phyloP scores from a whole-genome alignment of 768 basidiomycete species.

The Lyophyllum shimeji region DNA sequence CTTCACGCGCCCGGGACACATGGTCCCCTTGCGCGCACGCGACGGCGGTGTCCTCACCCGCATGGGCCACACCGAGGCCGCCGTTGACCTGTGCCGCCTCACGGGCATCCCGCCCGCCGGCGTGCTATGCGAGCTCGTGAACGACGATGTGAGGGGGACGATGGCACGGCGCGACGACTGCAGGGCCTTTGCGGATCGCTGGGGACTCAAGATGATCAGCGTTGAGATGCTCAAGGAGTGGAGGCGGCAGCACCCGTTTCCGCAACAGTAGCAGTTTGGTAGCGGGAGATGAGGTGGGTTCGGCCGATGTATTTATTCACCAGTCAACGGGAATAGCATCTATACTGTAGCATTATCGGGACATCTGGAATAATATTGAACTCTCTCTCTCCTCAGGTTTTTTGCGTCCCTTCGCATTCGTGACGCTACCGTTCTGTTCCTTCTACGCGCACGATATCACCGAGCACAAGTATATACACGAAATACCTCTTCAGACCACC shows the following conservation, averaged over 20 bases:
- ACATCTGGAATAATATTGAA: background rate
- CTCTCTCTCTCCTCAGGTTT: too few relatives aligned
- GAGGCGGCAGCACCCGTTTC: constrained; percentile 32
- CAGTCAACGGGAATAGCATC: background rate
- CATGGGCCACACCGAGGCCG: constrained; percentile 92
- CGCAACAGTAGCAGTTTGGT: background rate
- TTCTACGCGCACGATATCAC: too few relatives aligned
- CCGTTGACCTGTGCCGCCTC: constrained; percentile 82
- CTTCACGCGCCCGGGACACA: constrained; percentile 91
- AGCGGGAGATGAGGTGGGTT: background rate
- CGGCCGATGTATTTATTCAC: background rate
- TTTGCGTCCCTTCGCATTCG: too few relatives aligned
- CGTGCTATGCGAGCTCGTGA: constrained; percentile 92
- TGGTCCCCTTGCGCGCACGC: constrained; percentile 89
- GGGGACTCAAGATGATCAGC: constrained; percentile 93
- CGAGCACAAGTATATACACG: too few relatives aligned
- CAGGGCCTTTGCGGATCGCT: constrained; percentile 83
- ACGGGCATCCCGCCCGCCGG: constrained; percentile 72
- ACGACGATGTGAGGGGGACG: constrained; percentile 81
- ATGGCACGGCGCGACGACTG: constrained; percentile 98
- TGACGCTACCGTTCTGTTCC: too few relatives aligned
- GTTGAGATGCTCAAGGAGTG: constrained; percentile 77
- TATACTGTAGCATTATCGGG: background rate
- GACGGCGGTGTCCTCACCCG: constrained; percentile 84
- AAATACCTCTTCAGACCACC: too few relatives aligned